phyloP scores from a whole-genome alignment of 2,329 filamentous ascomycete genomes.

The Didymella exigua region DNA sequence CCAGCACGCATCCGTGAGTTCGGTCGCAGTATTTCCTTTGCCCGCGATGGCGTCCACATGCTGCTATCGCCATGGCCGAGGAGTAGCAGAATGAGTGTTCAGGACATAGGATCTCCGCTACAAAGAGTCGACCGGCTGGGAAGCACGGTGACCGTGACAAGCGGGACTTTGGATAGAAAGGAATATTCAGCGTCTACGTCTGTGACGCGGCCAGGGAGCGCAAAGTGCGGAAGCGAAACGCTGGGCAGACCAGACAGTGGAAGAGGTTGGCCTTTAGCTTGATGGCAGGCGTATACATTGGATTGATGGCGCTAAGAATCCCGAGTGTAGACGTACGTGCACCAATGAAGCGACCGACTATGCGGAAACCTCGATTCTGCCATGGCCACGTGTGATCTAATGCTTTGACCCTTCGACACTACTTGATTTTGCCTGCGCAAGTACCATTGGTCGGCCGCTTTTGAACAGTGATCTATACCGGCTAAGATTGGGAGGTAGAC shows the following conservation, averaged over 20 bases:
- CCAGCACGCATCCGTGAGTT: slow-evolving; percentile 22
- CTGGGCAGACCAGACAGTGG: background rate
- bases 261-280: background rate
- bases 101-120: background rate
- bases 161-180: background rate
- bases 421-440: too few species aligned
- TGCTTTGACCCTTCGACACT: too few species aligned
- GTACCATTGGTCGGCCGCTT: too few species aligned
- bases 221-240: background rate
- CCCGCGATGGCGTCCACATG: slow-evolving; percentile 6
- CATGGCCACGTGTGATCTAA: too few species aligned
- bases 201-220: background rate
- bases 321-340: too few species aligned
- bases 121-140: background rate
- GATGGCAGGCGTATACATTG: too few species aligned
- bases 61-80: slow-evolving; percentile 29
- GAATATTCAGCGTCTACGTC: background rate
- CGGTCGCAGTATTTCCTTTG: slow-evolving; percentile 17
- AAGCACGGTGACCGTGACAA: background rate
- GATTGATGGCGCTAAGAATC: too few species aligned
- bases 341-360: too few species aligned
- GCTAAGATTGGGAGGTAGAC: too few species aligned
- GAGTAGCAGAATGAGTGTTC: slow-evolving; percentile 9
- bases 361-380: too few species aligned
- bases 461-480: too few species aligned